Evolutionary conservation across 176 grass and related monocot species (phyloP).

Genomic region (Oryza longistaminata): DNA sequence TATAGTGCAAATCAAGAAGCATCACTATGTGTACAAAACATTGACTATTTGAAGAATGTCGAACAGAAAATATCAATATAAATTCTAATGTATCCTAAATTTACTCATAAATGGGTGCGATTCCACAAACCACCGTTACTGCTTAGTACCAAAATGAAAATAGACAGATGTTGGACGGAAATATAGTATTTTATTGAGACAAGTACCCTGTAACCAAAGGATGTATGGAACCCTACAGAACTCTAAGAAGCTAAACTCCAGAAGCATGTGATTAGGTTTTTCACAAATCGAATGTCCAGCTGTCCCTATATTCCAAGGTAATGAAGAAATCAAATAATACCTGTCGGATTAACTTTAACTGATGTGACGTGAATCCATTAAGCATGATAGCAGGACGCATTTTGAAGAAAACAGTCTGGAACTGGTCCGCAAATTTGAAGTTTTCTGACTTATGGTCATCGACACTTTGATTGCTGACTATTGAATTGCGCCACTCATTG

Average conservation of each 20-base stretch:
- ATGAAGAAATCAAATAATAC: slow-evolving; percentile 44
- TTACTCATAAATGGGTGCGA: neutral
- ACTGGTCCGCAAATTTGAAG: slow-evolving; percentile 41
- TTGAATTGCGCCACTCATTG: slow-evolving; percentile 57
- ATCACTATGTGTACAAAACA: slow-evolving; percentile 1
- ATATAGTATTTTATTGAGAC: neutral
- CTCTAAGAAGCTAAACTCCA: neutral
- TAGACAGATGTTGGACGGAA: slow-evolving; percentile 22
- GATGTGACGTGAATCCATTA: slow-evolving; percentile 76
- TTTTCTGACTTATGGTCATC: slow-evolving; percentile 38
- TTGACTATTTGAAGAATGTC: slow-evolving; percentile 11
- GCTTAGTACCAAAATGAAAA: slow-evolving; percentile 24
- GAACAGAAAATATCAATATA: neutral
- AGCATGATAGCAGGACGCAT: slow-evolving; percentile 71
- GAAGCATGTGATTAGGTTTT: neutral
- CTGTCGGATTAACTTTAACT: slow-evolving; percentile 77
- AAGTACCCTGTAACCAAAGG: neutral
- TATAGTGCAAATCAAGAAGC: slow-evolving; percentile 1
- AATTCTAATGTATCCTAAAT: slow-evolving; percentile 13
- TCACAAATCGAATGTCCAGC: slow-evolving; percentile 12
- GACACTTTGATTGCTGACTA: slow-evolving; percentile 49
- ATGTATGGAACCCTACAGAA: neutral
- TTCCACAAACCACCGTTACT: slow-evolving; percentile 15
- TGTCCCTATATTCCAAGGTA: slow-evolving; percentile 14
- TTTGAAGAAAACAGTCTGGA: slow-evolving; percentile 85